Conservation (phyloP, 495 filamentous ascomycete species). For the Neurospora sublineolata region DNA sequence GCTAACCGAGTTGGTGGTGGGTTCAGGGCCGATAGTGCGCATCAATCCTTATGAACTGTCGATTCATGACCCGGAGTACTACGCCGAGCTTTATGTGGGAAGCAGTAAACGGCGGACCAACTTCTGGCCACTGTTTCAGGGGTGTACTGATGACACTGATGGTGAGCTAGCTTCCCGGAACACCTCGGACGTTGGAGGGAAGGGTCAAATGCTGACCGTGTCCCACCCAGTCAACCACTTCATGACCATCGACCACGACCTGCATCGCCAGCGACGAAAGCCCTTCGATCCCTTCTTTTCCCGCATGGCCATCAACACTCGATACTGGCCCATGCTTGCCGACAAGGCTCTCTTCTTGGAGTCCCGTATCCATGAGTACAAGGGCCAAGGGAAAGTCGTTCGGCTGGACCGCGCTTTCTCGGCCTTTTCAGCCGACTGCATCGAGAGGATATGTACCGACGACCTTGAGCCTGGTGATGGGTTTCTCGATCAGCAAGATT, state of each 20-base stretch:
- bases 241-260: slow-evolving; percentile 10
- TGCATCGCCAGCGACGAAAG: slow-evolving; percentile 9
- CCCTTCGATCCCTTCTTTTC: slow-evolving; percentile 15
- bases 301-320: not conserved
- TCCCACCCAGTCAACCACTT: not conserved
- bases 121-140: not conserved
- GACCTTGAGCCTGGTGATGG: not conserved
- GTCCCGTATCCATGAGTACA: not conserved
- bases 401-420: slow-evolving; percentile 20
- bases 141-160: slow-evolving; percentile 1
- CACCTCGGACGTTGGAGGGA: not conserved
- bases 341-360: not conserved
- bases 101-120: slow-evolving; percentile 5
- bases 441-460: slow-evolving; percentile 6
- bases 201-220: not conserved
- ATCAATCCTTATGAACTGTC: slow-evolving; percentile 42
- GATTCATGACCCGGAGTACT: slow-evolving; percentile 30
- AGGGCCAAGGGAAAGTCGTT: slow-evolving; percentile 7
- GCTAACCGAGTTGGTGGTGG: too few relatives aligned
- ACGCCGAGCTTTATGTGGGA: slow-evolving; percentile 23
- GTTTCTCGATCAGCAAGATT: slow-evolving; percentile 5
- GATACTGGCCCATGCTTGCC: slow-evolving; percentile 9
- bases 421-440: slow-evolving; percentile 6
- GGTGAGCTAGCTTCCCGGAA: not conserved
- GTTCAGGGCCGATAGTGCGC: slow-evolving; percentile 43